Base-by-base conservation (phyloP, 2,329 filamentous ascomycete species). In the Fusarium papillatum region DNA sequence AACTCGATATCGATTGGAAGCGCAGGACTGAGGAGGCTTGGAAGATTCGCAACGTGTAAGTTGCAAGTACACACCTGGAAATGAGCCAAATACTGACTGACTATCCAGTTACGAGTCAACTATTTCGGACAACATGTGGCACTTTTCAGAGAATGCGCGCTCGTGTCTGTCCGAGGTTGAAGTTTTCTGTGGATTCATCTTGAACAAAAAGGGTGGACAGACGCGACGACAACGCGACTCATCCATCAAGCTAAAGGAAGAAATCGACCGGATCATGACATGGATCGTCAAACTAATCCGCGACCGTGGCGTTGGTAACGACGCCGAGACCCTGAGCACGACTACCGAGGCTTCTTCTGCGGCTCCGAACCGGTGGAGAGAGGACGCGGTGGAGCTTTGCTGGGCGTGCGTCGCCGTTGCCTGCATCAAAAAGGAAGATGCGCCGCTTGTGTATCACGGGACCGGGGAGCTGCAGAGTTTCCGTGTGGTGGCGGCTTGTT, bases 131-230 rank as follows among this genome's bases (percentile, higher is more conserved):
- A 81, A 82, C n/a, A 88, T 87, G 82, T 80, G 82, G 67, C 82
- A 48, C 4, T 88, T 82, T 38, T 84, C 88, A 0, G 86, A 89
- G 8, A 87, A 88, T 53, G 84, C 88, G 0, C 83, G 83, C 9
- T 80, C 80, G 22, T 81, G 82, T 0, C 81, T 91, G 10, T 85
- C 81, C 0, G 90, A 91, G 76, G 81, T 89, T 0, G 90, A 91
- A 70, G 88, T 89, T 0, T 90, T 90, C 65, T 89, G 88, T 29
- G 90, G 89, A 11, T 86, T 84, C n/a, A 86, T 91, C n/a, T 80
- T 90, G 48, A 90, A 88, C 80, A 88, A 86, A 71, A 82, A 80
- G 0, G 89, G 89, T 0, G 75, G 82, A 0, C 89, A 89, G 79
- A 89, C 86, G 0, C 82, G 83, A 13, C 86, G 88, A 4, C 88